Base-by-base conservation (phyloP, 805 yeast genomes). In the Barnettozyma sucrosica region DNA sequence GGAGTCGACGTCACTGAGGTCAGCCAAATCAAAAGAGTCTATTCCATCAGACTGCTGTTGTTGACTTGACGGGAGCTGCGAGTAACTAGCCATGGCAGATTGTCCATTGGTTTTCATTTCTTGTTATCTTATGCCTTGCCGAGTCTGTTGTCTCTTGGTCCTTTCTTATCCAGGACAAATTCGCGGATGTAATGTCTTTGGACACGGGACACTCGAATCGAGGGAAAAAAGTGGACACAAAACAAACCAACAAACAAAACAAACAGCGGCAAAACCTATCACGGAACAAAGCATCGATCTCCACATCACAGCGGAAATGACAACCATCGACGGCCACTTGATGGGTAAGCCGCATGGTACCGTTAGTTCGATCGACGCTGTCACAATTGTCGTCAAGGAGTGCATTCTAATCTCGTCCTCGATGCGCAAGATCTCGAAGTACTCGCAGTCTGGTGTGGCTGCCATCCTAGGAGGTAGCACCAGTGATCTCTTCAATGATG, bases 331-430 rank as follows among this genome's bases (percentile, higher is more conserved):
- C 28, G 42, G 45, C n/a, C 45, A 33, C 33, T 36, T 44, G 20
- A 19, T 8, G 36, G 28, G 13, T 45, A 44, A 41, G 37, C 42
- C 39, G 21, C 49, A 25, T 20, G 39, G 36, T 19, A 42, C 36
- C 7, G 43, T 43, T 32, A 53, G 53, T 39, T 69, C 92, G 7
- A 74, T 86, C 44, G 90, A 87, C 64, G 86, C 95, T 13, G 76
- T 84, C 47, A 85, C 95, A 2, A 79, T 92, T 55, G 85, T 89
- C 54, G 81, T 89, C 51, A 85, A 86, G 61, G 98, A 93, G 69
- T 89, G 97, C 64, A 85, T 88, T 59, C 75, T 83, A 48, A 77
- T 93, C 45, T 80, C 92, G 18, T 83, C 95, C 18, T 89, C 93
- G 20, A 89, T 93, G 95, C 75, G 97, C 47, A 89, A 89, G 61